Percentiles rank a stretch among this genome's conserved stretches.
These are phyloP conservation scores for Darksidea phi DNA, from an alignment of 495 filamentous ascomycete species.

Conservation along the genomic window DNA sequence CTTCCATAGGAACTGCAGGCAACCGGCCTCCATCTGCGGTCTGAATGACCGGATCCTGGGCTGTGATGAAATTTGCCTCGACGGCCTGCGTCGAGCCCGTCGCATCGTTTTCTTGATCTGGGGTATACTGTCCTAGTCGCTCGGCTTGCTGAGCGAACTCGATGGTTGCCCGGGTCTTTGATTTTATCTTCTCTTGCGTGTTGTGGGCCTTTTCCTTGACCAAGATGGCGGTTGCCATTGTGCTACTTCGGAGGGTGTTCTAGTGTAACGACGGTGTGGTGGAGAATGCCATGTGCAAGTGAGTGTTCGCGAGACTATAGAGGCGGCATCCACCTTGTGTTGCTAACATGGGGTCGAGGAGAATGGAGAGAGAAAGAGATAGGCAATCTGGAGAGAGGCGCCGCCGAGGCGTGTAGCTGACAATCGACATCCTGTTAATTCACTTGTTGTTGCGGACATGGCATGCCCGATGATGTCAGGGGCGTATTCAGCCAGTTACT, in stretches of 20 bases:
- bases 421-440: slow-evolving; percentile 11
- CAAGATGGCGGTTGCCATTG: slow-evolving; percentile 21
- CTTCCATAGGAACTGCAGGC: slow-evolving; percentile 62
- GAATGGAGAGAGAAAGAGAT: neutral
- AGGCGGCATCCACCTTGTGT: too few species aligned
- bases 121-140: slow-evolving; percentile 48
- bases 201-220: slow-evolving; percentile 18
- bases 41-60: slow-evolving; percentile 67
- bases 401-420: slow-evolving; percentile 15
- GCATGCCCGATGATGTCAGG: slow-evolving; percentile 25
- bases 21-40: slow-evolving; percentile 64
- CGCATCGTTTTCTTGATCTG: slow-evolving; percentile 37
- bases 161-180: slow-evolving; percentile 39
- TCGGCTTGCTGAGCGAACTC: slow-evolving; percentile 58
- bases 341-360: too few species aligned
- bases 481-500: slow-evolving; percentile 2
- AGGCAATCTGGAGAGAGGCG: neutral
- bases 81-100: slow-evolving; percentile 54
- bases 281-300: slow-evolving; percentile 2
- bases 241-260: neutral
- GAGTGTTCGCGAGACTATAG: neutral
- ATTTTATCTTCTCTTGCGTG: slow-evolving; percentile 19
- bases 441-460: neutral
- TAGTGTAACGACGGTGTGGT: slow-evolving; percentile 13
- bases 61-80: slow-evolving; percentile 65